Evolutionary conservation across 768 basidiomycete genomes (phyloP), one percentile per base, ranked within the genome.

Genomic region (Tulasnella sp.): DNA sequence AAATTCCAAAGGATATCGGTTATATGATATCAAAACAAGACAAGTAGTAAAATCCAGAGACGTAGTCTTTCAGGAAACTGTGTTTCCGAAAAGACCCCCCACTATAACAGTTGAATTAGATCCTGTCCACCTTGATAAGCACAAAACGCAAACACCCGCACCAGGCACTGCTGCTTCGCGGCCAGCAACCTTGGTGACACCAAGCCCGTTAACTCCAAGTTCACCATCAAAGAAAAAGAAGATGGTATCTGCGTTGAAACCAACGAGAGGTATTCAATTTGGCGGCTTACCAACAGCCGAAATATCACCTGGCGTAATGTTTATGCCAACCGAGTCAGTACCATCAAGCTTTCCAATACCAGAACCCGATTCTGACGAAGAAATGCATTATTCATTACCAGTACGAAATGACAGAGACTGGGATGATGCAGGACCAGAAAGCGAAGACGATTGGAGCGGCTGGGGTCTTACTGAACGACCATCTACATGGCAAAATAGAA

Each of bases 1-100:
- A 5, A 39, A 75, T n/a, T 78, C 79, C 1, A 78, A 79, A 67
- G 73, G 74, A 9, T 79, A 79, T 62, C 70, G 77, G 0, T 78
- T 75, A 32, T 78, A 44, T 44, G 42, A 22, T 22, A 6, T 47
- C n/a, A 16, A 41, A 41, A 59, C 40, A 41, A 8, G 40, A 16
- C 16, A 8, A 16, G 16, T 8, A 41, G 16, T 41, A 16, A 42
- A 42, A 42, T 42, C 42, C 14, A 42, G 42, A 42, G 42, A 42
- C 42, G 12, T 42, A 42, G 3, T 42, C n/a, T 42, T 42, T 12
- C 3, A 42, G 3, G 42, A 42, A 12, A 14, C 5, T 2, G 42
- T 42, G 3, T 14, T 42, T 14, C 42, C 42, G 14, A 42, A 12
- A 14, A 42, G n/a, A 42, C 42, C 42, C 42, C 42, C 42, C n/a